Base-by-base conservation (phyloP, 306 rosid genomes). In the Purshia tridentata region DNA sequence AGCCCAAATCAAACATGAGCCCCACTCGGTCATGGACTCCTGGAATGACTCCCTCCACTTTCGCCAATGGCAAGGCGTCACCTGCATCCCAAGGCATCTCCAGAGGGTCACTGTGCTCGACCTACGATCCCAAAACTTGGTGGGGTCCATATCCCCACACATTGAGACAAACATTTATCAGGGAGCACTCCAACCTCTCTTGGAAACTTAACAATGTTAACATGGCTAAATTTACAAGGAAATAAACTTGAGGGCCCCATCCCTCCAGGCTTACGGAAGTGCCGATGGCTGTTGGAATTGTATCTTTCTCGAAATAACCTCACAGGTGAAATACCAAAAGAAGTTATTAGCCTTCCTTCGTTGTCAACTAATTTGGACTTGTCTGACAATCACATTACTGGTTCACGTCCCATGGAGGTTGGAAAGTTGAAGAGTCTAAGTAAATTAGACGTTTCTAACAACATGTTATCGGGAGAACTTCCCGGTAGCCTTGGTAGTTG, bases 11-110 rank as follows among this genome's bases (percentile, higher is more conserved):
- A 55, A 56, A 6, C 11, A 52, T 41, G 65, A 55, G 23, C 72
- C 67, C 0, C 22, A 14, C 9, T 9, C 37, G 4, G 23, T n/a
- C 50, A 18, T 75, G 8, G 29, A 13, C 39, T 37, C 72, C 0
- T 75, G 78, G 78, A 75, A 75, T 55, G 57, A 55, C 0, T 75
- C 78, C 29, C 8, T 54, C 6, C 72, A 75, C 22, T 75, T 75
- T 1, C 65, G 78, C 71, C n/a, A 44, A 1, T 65, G 78, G 78
- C 9, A 19, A 11, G 78, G 78, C 5, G 23, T 75, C 18, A 75
- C 58, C 13, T 75, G 78, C 18, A 64, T 67, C 42, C 20, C 12
- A 2, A 16, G 47, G 23, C 78, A 65, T 8, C 53, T 13, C 14
- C 66, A 54, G 9, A 65, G 78, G 29, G 72, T 75, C 72, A 54